These are phyloP conservation scores for Panaeolus cyanescens DNA, from an alignment of 768 basidiomycete species.

Conservation along the genomic window DNA sequence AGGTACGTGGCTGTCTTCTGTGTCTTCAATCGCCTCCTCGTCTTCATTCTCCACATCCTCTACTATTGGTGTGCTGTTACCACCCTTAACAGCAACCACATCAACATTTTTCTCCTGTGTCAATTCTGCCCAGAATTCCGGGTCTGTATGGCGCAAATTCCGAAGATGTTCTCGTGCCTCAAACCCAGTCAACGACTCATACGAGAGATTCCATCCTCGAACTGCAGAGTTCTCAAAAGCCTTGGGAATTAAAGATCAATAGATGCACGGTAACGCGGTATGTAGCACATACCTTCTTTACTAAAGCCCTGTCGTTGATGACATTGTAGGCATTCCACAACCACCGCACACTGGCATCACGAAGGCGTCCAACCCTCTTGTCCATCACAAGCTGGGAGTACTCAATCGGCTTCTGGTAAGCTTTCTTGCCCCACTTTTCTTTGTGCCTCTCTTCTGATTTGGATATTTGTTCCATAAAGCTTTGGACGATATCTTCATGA, in stretches of 20 bases:
- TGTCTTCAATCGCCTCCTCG: too few species aligned
- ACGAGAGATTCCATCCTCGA: constrained; percentile 24
- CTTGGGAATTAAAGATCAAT: constrained; percentile 15
- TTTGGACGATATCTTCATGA: constrained; percentile 35
- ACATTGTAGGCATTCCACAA: neutral
- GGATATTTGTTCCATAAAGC: constrained; percentile 25
- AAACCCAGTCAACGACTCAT: constrained; percentile 21
- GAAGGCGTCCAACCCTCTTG: neutral
- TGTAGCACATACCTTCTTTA: neutral
- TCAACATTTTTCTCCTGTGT: constrained; percentile 1
- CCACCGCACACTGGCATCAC: neutral
- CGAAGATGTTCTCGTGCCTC: constrained; percentile 13
- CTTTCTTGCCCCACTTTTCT: constrained; percentile 13
- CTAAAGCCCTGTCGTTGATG: neutral
- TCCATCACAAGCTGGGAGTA: too few species aligned
- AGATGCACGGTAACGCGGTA: neutral
- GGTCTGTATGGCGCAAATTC: constrained; percentile 15
- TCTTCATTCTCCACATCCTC: too few species aligned
- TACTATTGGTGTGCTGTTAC: too few species aligned
- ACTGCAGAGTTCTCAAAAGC: constrained; percentile 22
- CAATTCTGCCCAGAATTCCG: constrained; percentile 18
- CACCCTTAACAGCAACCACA: too few species aligned
- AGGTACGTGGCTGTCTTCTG: too few species aligned
- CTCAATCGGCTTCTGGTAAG: constrained; percentile 26
- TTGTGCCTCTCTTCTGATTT: too few species aligned